Base-by-base conservation (phyloP, 2,329 filamentous ascomycete species). In the Macrophomina tecta region DNA sequence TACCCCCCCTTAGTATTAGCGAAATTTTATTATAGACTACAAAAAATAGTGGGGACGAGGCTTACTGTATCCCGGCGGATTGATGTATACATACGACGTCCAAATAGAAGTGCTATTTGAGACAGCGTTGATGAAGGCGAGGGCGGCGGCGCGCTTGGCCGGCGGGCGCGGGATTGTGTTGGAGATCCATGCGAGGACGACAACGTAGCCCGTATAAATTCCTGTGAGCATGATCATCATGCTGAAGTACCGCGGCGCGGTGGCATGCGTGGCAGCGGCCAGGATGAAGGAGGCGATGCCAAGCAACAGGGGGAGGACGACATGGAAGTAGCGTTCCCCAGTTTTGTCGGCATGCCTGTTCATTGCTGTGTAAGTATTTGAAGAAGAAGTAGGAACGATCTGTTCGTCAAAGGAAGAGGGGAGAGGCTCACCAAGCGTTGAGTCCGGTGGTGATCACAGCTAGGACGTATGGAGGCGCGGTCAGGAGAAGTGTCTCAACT, bases 111-210 rank as follows among this genome's bases (percentile, higher is more conserved):
- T 87, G 11, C 84, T 83, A 74, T 94, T 93, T 18, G 85, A 87
- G 9, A 92, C 83, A 2, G 89, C 89, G 73, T 94, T 94, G 78
- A 94, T 92, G 69, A 90, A 88, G 0, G 91, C 91, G 5, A 94
- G 76, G 0, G 90, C 90, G 0, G 90, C 87, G 2, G 89, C 88
- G 68, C 90, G 86, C 80, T 94, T 94, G 2, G 91, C 88, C 0
- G 91, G 90, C 3, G 92, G 91, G 5, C 91, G 86, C 0, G 91
- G 91, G 62, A 94, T 83, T 1, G 89, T 90, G 74, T 91, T 92
- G 55, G 86, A 88, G 69, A 94, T 92, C 91, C 91, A 95, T 2
- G 89, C 86, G 4, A 92, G 81, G 1, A 84, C 84, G 1, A 91
- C 89, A 0, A 90, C 90, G 64, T 80, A 80, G 14, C 77, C 86